Conservation (phyloP, 768 basidiomycete genomes). For the Pleurotus platypus region DNA sequence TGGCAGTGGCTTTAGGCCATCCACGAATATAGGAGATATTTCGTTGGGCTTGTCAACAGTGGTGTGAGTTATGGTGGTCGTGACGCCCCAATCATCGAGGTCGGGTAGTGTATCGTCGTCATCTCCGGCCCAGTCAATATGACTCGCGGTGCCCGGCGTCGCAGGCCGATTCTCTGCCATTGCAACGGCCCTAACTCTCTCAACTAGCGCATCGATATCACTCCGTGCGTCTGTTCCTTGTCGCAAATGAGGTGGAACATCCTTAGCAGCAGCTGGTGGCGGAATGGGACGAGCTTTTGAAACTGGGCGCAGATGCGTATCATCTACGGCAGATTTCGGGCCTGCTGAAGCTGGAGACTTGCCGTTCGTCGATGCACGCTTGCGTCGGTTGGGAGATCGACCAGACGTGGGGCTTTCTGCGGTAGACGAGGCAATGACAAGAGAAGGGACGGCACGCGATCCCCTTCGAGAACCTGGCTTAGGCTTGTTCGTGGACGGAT, state of each 20-base stretch:
- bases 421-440: constrained; percentile 13
- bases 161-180: constrained; percentile 65
- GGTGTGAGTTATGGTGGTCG: constrained; percentile 29
- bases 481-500: constrained; percentile 19
- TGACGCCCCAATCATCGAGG: constrained; percentile 82
- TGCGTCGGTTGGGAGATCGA: constrained; percentile 44
- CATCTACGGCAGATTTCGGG: constrained; percentile 30
- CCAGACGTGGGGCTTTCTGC: constrained; percentile 26
- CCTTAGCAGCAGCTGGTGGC: constrained; percentile 43
- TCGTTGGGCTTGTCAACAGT: constrained; percentile 25
- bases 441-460: constrained; percentile 19
- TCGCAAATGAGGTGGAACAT: constrained; percentile 56
- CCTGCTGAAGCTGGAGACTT: constrained; percentile 21
- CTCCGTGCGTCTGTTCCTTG: constrained; percentile 44
- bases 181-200: constrained; percentile 69
- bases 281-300: constrained; percentile 22
- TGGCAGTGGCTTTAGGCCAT: constrained; percentile 58
- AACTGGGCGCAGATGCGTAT: constrained; percentile 29
- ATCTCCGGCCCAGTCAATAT: constrained; percentile 88
- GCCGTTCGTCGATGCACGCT: constrained; percentile 40
- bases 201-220: constrained; percentile 74
- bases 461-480: constrained; percentile 31
- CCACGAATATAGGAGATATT: constrained; percentile 63
- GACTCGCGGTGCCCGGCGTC: constrained; percentile 58
- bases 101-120: constrained; percentile 82